These are phyloP conservation scores for Penicillium sp. DNA, from an alignment of 2,329 filamentous ascomycete species.

Conservation along the genomic window DNA sequence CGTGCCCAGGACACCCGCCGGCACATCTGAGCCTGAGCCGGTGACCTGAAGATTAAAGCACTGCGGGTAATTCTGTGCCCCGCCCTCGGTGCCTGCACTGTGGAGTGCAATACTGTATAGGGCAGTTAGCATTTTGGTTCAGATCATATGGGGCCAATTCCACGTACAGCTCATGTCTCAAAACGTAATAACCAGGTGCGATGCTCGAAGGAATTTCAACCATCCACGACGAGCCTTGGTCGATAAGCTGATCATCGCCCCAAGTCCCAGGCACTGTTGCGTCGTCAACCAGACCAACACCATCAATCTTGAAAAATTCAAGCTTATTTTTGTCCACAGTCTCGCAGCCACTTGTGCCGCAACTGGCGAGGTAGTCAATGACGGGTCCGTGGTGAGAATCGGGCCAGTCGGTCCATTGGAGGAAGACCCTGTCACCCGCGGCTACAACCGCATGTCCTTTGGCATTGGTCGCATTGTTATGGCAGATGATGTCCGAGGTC, in stretches of 20 bases:
- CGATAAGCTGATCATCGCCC: constrained; percentile 56
- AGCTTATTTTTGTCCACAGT: constrained; percentile 54
- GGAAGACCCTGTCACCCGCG: constrained; percentile 59
- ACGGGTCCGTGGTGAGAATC: constrained; percentile 64
- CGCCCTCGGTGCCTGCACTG: constrained; percentile 42
- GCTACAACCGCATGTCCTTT: constrained; percentile 54
- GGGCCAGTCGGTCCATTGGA: constrained; percentile 69
- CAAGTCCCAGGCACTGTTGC: constrained; percentile 50
- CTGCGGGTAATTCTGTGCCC: constrained; percentile 55
- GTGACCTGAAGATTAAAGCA: constrained; percentile 62
- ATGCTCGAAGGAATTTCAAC: constrained; percentile 49
- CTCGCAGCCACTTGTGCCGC: constrained; percentile 54
- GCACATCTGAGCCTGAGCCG: constrained; percentile 50
- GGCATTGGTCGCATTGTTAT: constrained; percentile 56
- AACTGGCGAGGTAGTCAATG: constrained; percentile 63
- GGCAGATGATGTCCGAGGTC: constrained; percentile 61
- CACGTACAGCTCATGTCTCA: constrained; percentile 50
- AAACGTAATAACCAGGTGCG: constrained; percentile 52
- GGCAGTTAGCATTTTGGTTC: not conserved
- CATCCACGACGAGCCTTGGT: constrained; percentile 51
- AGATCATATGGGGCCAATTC: not conserved
- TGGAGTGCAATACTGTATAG: constrained; percentile 48
- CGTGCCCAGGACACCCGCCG: constrained; percentile 52
- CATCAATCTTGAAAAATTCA: constrained; percentile 65
- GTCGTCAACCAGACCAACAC: constrained; percentile 52